Conservation (phyloP, 2,329 filamentous ascomycete species). For the Myrmaecium sp. region DNA sequence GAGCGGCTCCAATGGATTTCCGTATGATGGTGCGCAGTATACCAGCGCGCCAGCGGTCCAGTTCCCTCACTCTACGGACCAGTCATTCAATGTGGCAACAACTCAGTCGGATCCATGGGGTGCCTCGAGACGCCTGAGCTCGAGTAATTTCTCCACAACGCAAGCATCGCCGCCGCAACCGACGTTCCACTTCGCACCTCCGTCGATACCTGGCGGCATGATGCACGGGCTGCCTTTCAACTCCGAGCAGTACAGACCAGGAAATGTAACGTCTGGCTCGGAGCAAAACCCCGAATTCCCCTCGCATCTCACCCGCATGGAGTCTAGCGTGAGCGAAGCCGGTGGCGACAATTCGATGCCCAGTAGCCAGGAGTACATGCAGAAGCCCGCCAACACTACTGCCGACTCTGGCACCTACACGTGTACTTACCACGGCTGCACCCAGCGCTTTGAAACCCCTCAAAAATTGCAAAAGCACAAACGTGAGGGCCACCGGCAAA, state of each 20-base stretch:
- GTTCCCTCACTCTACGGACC: constrained; percentile 20
- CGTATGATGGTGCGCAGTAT: constrained; percentile 31
- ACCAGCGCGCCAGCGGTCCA: constrained; percentile 22
- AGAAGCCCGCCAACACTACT: constrained; percentile 44
- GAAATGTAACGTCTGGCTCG: constrained; percentile 14
- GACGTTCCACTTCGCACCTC: constrained; percentile 30
- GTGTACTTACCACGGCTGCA: constrained; percentile 88
- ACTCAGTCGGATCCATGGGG: constrained; percentile 21
- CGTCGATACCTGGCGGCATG: constrained; percentile 17
- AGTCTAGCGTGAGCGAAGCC: constrained; percentile 41
- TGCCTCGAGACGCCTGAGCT: constrained; percentile 4
- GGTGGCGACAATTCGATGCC: constrained; percentile 8
- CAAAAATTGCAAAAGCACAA: constrained; percentile 86
- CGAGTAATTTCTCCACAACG: constrained; percentile 12
- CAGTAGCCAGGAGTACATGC: constrained; percentile 8
- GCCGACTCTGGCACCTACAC: constrained; percentile 84
- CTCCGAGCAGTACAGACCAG: constrained; percentile 18
- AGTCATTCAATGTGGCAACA: constrained; percentile 27
- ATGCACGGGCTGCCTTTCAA: constrained; percentile 15
- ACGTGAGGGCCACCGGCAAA: constrained; percentile 65
- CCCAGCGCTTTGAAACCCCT: constrained; percentile 73
- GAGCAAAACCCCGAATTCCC: constrained; percentile 40
- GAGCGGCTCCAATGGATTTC: constrained; percentile 34
- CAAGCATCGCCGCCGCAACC: constrained; percentile 11
- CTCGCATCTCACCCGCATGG: constrained; percentile 41